Base-by-base conservation (phyloP, 306 rosid genomes). In the Carpinus viminea region DNA sequence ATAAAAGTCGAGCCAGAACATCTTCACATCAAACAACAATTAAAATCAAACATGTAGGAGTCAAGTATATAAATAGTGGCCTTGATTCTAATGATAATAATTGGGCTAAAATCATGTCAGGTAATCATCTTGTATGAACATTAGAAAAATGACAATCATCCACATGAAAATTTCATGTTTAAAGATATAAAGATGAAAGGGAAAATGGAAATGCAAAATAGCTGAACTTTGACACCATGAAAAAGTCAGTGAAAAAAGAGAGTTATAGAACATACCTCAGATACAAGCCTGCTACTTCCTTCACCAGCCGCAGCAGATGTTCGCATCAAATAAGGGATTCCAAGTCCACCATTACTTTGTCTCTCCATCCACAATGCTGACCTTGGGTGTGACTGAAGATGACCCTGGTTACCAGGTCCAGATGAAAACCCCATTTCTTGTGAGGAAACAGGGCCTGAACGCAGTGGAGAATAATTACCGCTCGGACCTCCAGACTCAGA, bases 271-370 rank as follows among this genome's bases (percentile, higher is more conserved):
- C 91, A 74, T 8, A 96, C 99, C 99, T 93, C 99, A 24, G 99
- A 96, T 68, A 91, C 94, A 75, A 91, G 90, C 84, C 99, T 88
- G 83, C 84, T 85, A 74, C 81, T 91, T 80, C 98, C 97, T 81
- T 93, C 99, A 74, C 92, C 79, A 0, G 82, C 84, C 65, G 83
- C 79, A 73, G 96, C 94, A 85, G 90, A 85, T 18, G 91, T 20
- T 68, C 96, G 91, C 21, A 96, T 83, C 5, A 98, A 87, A 85
- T 91, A 85, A 26, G 93, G 98, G 79, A 93, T 68, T 77, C 93
- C 97, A 61, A 85, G 82, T 64, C 83, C 92, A 82, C 80, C 65
- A 74, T 90, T 94, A 55, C 87, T 91, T 75, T 85, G 89, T 88
- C 98, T 89, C 82, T 96, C 99, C 77, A 85, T 65, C 94, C 90